Evolutionary conservation across 139 green algal species (phyloP), one percentile per base, ranked within the genome.

Genomic region (Tetradesmus obliquus): DNA sequence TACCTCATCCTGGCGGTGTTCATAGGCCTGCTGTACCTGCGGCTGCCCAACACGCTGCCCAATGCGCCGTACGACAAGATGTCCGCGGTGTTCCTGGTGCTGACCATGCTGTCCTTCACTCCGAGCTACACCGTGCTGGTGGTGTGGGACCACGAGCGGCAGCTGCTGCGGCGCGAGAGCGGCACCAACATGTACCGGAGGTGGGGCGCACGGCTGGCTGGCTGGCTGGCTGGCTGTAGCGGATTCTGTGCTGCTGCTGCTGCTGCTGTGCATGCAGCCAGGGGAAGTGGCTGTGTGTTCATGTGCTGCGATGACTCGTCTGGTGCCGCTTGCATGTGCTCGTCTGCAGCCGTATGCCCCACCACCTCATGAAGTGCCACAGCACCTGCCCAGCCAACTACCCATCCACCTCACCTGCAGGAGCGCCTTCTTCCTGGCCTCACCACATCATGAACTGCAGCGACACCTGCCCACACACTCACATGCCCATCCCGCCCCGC

Each of bases 141-240:
- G n/a, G 79, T 93, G 45, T 96, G 95, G 95, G 94, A 96, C 71
- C 69, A 87, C 57, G 95, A 96, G 79, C 90, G 94, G 15, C 53
- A 93, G 86, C 93, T 96, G 74, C 89, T 96, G 79, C 86, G 92
- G 58, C 90, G 94, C 2, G 94, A 96, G 86, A 71, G 22, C 24
- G 76, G 90, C 58, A 90, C 79, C 7, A 71, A 88, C 71, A 82
- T 91, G 55, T 94, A 94, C 88, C 57, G 51, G 57, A 80, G 91
- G 60, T 89, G 84, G 17, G 84, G 55, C 7, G 57, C 45, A 54
- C 55, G 12, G 53, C 81, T 66, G 15, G 12, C 81, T 86, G n/a
- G 24, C 69, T 79, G 32, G 13, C 13, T 72, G 60, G 10, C 60
- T 72, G 10, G 60, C 60, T 72, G 60, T 13, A 10, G 17, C 17